phyloP scores from a whole-genome alignment of 2,329 filamentous ascomycete genomes.

The Colletotrichum caudatum region DNA sequence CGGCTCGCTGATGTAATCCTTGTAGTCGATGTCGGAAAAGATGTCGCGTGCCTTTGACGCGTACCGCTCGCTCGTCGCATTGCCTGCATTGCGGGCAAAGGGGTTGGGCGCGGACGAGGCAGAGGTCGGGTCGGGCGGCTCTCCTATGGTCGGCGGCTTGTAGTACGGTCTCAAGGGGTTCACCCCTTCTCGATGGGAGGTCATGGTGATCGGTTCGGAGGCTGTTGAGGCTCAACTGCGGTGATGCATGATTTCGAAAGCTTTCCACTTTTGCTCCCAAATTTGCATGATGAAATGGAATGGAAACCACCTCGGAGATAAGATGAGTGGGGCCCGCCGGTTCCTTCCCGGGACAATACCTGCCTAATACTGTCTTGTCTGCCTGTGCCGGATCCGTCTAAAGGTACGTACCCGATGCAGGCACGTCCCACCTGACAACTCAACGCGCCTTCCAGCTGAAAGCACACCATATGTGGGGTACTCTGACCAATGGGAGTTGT shows the following conservation, averaged over 20 bases:
- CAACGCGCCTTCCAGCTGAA: background rate
- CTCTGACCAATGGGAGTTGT: background rate
- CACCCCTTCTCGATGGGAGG: slow-evolving; percentile 59
- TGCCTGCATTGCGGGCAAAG: slow-evolving; percentile 55
- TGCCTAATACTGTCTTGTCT: too few relatives aligned
- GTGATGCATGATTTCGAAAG: slow-evolving; percentile 40
- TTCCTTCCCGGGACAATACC: background rate
- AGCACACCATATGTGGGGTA: too few relatives aligned
- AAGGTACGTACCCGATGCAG: too few relatives aligned
- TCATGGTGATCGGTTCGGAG: slow-evolving; percentile 52
- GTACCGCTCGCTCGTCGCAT: slow-evolving; percentile 58
- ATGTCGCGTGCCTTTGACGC: slow-evolving; percentile 82
- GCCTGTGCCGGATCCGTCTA: too few relatives aligned
- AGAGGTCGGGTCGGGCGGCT: slow-evolving; percentile 54
- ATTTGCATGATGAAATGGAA: slow-evolving; percentile 47
- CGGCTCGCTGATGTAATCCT: slow-evolving; percentile 82
- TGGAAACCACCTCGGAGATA: slow-evolving; percentile 47
- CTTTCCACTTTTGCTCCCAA: slow-evolving; percentile 27
- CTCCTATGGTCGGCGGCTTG: slow-evolving; percentile 69
- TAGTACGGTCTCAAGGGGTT: slow-evolving; percentile 80
- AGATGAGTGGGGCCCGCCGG: slow-evolving; percentile 27
- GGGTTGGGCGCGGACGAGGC: slow-evolving; percentile 57
- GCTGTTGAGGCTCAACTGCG: slow-evolving; percentile 33
- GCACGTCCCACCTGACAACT: background rate
- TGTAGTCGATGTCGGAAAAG: slow-evolving; percentile 91